Evolutionary conservation across 345 rosid species (phyloP), one percentile per base, ranked within the genome.

Genomic region (Adansonia digitata): DNA sequence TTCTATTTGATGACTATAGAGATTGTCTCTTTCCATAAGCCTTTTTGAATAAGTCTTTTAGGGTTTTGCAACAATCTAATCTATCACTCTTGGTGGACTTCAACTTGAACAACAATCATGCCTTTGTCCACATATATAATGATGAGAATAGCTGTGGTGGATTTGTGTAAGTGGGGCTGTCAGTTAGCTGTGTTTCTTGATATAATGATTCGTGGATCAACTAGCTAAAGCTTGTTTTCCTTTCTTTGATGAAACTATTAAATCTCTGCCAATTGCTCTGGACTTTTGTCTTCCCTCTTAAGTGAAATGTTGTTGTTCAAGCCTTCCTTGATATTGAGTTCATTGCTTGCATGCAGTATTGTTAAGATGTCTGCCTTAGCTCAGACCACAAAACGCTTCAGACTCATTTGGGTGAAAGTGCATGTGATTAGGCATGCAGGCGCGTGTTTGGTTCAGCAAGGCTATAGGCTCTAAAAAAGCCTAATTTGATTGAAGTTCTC

Each of bases 241-340:
- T 31, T 68, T 67, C 53, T 67, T 67, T 67, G 55, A 45, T 26
- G 71, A 34, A 67, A 45, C 11, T 43, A 67, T 45, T 15, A 24
- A 24, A 43, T 43, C 35, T 42, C 55, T 45, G 7, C 71, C 71
- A 26, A 26, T 67, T 43, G 37, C 6, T 7, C 18, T 37, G 26
- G n/a, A 7, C 37, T 67, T 67, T 22, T 55, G 7, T 29, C 22
- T 60, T 60, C 22, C 22, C 39, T 31, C n/a, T 29, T 5, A 57
- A 26, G 39, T 14, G 20, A 60, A 31, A 31, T 31, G 40, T 17
- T 31, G 61, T n/a, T 29, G n/a, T 60, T 60, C 65, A 13, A 15
- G 65, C 65, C 31, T 29, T 60, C 40, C 65, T 60, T 31, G 40
- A 31, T 60, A 7, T 60, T 60, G 65, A 20, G 12, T 14, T 26